phyloP scores from a whole-genome alignment of 2,329 filamentous ascomycete species.

The Hypoxylon sp. region DNA sequence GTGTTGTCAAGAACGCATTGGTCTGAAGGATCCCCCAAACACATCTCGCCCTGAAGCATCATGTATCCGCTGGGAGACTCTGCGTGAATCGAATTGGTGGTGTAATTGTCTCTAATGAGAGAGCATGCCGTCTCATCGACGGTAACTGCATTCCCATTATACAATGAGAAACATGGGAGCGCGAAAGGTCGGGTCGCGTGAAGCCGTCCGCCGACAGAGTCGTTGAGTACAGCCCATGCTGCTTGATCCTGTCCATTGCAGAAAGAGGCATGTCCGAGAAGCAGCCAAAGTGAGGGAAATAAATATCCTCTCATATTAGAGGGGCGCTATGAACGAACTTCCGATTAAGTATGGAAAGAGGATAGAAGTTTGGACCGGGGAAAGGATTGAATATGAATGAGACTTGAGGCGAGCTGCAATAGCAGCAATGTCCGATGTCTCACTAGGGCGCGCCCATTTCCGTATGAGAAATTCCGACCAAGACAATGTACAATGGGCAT shows the following conservation, averaged over 20 bases:
- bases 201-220: slow-evolving; percentile 42
- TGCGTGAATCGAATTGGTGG: slow-evolving; percentile 44
- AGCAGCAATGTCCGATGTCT: background rate
- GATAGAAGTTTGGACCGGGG: background rate
- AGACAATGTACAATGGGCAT: background rate
- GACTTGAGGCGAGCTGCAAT: background rate
- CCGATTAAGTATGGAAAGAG: background rate
- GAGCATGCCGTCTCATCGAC: slow-evolving; percentile 44
- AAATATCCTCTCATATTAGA: slow-evolving; percentile 4
- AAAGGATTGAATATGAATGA: background rate
- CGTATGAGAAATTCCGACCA: background rate
- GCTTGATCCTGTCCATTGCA: slow-evolving; percentile 13
- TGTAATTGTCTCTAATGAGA: slow-evolving; percentile 46
- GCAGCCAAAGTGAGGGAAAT: background rate
- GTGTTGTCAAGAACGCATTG: slow-evolving; percentile 49
- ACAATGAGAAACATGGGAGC: slow-evolving; percentile 49
- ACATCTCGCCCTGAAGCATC: slow-evolving; percentile 49
- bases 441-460: background rate
- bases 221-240: slow-evolving; percentile 37
- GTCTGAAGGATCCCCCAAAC: slow-evolving; percentile 45
- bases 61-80: slow-evolving; percentile 44
- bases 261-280: slow-evolving; percentile 1
- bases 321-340: background rate
- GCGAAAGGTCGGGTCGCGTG: slow-evolving; percentile 42
- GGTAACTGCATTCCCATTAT: slow-evolving; percentile 39